These are phyloP conservation scores for Leishmania mexicana DNA, from an alignment of 208 protist species.

Conservation along the genomic window DNA sequence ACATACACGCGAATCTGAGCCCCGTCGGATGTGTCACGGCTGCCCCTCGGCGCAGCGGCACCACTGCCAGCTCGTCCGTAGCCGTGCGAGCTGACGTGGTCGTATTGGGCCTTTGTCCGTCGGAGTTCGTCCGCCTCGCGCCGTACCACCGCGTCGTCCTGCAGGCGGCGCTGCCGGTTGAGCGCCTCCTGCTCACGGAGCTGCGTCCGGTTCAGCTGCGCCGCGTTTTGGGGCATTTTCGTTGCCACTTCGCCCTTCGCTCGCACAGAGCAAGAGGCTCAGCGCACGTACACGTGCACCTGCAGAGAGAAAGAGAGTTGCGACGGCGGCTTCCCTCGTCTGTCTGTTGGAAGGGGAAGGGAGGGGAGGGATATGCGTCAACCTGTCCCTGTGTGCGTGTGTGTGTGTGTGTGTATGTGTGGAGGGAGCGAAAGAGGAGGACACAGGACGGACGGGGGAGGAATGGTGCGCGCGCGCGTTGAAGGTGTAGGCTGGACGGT, in stretches of 20 bases:
- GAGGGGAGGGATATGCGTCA: not conserved
- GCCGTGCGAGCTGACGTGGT: slow-evolving; percentile 61
- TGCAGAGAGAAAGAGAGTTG: not conserved
- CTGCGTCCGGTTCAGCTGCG: slow-evolving; percentile 72
- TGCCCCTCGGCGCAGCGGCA: not conserved
- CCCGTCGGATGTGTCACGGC: slow-evolving; percentile 29
- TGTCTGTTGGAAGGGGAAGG: not conserved
- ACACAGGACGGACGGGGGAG: not conserved
- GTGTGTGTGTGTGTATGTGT: not conserved
- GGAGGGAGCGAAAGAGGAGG: not conserved
- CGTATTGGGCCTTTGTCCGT: slow-evolving; percentile 63
- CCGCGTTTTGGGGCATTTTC: slow-evolving; percentile 62
- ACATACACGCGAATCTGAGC: slow-evolving; percentile 85
- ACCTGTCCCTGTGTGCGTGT: not conserved
- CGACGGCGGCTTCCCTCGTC: not conserved
- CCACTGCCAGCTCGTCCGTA: slow-evolving; percentile 37
- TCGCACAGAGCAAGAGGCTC: not conserved
- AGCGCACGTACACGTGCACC: not conserved
- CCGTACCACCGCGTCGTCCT: slow-evolving; percentile 48
- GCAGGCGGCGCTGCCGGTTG: slow-evolving; percentile 59
- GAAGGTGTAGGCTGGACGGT: not conserved
- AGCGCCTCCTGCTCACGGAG: slow-evolving; percentile 88
- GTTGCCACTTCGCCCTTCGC: too few species aligned
- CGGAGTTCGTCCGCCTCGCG: slow-evolving; percentile 35
- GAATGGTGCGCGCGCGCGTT: not conserved